Conservation (phyloP, 2,329 filamentous ascomycete genomes). For the Ophiocordyceps australis region DNA sequence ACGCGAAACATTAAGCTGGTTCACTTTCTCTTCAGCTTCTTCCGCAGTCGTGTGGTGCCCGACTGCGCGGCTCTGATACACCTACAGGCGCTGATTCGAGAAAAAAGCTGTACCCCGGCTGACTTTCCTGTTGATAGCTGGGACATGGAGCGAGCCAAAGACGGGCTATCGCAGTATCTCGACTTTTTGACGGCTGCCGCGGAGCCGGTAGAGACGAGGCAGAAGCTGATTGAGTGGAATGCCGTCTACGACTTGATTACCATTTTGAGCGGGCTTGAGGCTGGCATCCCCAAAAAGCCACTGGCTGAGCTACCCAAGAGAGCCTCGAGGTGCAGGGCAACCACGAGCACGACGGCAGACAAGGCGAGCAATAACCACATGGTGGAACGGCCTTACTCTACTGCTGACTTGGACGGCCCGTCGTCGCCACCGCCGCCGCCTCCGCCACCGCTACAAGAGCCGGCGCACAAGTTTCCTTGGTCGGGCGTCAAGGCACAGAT, state of each 20-base stretch:
- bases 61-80: constrained; percentile 92
- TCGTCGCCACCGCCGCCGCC: constrained; percentile 22
- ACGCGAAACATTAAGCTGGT: constrained; percentile 44
- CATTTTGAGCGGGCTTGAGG: constrained; percentile 71
- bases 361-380: too few species aligned
- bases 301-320: constrained; percentile 29
- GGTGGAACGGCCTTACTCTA: constrained; percentile 48
- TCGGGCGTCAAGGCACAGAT: constrained; percentile 78
- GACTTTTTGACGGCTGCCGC: constrained; percentile 85
- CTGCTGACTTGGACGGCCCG: constrained; percentile 9
- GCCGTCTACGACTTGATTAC: constrained; percentile 77
- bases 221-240: constrained; percentile 81
- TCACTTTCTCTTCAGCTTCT: constrained; percentile 84
- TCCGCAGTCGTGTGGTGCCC: constrained; percentile 80
- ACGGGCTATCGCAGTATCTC: constrained; percentile 84
- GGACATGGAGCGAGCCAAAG: constrained; percentile 96
- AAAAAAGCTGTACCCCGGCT: constrained; percentile 54
- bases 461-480: constrained; percentile 47
- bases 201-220: constrained; percentile 68
- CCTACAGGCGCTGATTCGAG: constrained; percentile 76
- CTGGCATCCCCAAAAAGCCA: constrained; percentile 69
- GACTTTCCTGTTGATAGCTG: constrained; percentile 91
- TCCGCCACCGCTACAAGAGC: constrained; percentile 35
- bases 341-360: too few species aligned
- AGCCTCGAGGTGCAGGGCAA: constrained; percentile 4